phyloP scores from a whole-genome alignment of 805 yeast genomes.

The Priceomyces melissophilus region DNA sequence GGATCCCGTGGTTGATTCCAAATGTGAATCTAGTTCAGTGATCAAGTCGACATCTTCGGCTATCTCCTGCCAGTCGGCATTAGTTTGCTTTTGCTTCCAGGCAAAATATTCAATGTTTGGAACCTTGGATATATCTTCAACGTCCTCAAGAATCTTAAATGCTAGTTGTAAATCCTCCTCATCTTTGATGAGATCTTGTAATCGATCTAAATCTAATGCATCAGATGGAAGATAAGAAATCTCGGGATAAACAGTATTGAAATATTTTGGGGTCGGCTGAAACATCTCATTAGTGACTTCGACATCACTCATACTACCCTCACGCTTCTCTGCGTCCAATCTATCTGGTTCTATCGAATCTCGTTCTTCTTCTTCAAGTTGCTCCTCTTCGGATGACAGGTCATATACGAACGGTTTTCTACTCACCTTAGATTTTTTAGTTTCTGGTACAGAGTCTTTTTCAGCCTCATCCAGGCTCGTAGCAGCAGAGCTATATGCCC shows the following conservation, averaged over 20 bases:
- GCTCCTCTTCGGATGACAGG: conserved; percentile 31
- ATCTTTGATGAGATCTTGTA: conserved; percentile 61
- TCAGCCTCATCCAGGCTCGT: conserved; percentile 19
- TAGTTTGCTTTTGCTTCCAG: conserved; percentile 50
- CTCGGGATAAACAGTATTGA: conserved; percentile 54
- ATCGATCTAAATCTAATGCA: conserved; percentile 40
- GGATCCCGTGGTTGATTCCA: conserved; percentile 51
- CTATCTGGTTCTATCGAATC: conserved; percentile 20
- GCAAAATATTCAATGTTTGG: conserved; percentile 57
- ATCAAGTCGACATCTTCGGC: conserved; percentile 28
- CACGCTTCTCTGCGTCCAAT: conserved; percentile 19
- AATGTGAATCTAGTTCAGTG: conserved; percentile 24
- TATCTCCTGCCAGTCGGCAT: conserved; percentile 15
- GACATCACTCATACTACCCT: conserved; percentile 23
- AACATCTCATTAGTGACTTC: conserved; percentile 28
- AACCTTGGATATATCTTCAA: conserved; percentile 16
- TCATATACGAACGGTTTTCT: conserved; percentile 32
- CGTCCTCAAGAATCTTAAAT: conserved; percentile 36
- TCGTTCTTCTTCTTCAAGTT: conserved; percentile 19
- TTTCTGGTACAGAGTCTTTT: conserved; percentile 9
- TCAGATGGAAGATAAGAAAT: conserved; percentile 22
- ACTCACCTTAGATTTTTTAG: conserved; percentile 24
- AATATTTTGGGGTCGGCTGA: conserved; percentile 50
- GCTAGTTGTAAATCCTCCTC: conserved; percentile 67
- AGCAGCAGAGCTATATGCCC: conserved; percentile 26